Conservation (phyloP, 2,329 filamentous ascomycete genomes). For the Teratosphaeriaceae sp. region DNA sequence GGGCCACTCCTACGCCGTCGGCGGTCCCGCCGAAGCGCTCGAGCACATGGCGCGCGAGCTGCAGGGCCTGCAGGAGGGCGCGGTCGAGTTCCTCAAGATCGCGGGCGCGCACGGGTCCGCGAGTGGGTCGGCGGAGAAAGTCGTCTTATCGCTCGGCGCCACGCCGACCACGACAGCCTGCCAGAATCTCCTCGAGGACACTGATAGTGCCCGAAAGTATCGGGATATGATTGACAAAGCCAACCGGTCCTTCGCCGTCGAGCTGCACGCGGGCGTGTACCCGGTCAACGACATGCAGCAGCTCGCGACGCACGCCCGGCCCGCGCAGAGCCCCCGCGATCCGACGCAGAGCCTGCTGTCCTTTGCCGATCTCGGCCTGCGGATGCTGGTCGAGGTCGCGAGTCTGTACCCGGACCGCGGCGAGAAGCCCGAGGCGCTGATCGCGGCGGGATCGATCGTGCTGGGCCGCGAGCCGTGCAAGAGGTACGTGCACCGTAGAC, state of each 20-base stretch:
- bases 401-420: conserved; percentile 57
- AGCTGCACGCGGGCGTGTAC: conserved; percentile 73
- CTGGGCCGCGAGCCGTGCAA: conserved; percentile 67
- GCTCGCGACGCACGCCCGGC: conserved; percentile 60
- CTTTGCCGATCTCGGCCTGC: conserved; percentile 56
- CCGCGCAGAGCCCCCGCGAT: conserved; percentile 26
- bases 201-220: conserved; percentile 31
- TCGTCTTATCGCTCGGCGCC: conserved; percentile 64
- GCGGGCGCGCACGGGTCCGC: conserved; percentile 12
- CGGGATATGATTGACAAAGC: conserved; percentile 29
- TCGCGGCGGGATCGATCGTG: conserved; percentile 63
- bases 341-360: conserved; percentile 29
- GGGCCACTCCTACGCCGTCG: conserved; percentile 60
- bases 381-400: conserved; percentile 64
- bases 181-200: conserved; percentile 48
- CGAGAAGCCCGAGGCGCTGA: conserved; percentile 56
- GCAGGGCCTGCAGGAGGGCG: conserved; percentile 43
- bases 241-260: conserved; percentile 41
- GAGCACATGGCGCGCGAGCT: conserved; percentile 56
- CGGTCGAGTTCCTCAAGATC: conserved; percentile 27
- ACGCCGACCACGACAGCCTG: conserved; percentile 66
- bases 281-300: conserved; percentile 73
- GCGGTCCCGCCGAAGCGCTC: conserved; percentile 52
- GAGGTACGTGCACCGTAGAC: no score
- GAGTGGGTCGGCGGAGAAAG: conserved; percentile 18